These are phyloP conservation scores for Stentor roeselii DNA, from an alignment of 73 alveolate genomes.

Conservation along the genomic window DNA sequence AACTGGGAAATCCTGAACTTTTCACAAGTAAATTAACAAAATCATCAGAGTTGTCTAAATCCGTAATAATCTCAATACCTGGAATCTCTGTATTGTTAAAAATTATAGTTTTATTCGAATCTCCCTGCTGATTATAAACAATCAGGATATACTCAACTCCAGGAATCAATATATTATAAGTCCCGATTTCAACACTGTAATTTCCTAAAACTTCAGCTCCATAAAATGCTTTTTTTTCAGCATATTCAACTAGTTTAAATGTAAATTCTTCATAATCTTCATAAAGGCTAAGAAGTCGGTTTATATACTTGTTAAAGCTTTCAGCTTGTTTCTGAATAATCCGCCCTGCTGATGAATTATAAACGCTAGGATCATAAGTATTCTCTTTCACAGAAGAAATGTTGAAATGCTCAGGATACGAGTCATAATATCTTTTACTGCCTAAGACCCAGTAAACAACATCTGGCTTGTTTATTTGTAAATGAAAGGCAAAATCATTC, in stretches of 20 bases:
- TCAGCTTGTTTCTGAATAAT: neutral
- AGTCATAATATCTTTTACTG: too few species aligned
- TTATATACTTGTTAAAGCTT: neutral
- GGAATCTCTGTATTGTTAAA: neutral
- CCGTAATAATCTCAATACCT: neutral
- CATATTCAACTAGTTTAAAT: neutral
- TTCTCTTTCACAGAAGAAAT: too few species aligned
- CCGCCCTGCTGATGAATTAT: neutral
- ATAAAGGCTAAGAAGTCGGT: neutral
- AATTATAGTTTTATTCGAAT: neutral
- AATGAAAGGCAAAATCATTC: too few species aligned
- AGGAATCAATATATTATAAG: neutral
- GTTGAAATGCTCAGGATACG: too few species aligned
- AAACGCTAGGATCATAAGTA: too few species aligned
- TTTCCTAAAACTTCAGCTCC: neutral
- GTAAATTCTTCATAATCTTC: neutral
- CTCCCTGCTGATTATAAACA: neutral
- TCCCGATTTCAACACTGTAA: neutral
- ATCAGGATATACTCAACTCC: neutral
- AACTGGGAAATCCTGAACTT: neutral
- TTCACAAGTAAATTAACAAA: too few species aligned
- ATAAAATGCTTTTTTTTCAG: neutral
- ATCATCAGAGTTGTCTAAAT: neutral
- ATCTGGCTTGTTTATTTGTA: too few species aligned
- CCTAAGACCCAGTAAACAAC: too few species aligned